Conservation (phyloP, 106 monocot genomes). For the Chionographis japonica region DNA sequence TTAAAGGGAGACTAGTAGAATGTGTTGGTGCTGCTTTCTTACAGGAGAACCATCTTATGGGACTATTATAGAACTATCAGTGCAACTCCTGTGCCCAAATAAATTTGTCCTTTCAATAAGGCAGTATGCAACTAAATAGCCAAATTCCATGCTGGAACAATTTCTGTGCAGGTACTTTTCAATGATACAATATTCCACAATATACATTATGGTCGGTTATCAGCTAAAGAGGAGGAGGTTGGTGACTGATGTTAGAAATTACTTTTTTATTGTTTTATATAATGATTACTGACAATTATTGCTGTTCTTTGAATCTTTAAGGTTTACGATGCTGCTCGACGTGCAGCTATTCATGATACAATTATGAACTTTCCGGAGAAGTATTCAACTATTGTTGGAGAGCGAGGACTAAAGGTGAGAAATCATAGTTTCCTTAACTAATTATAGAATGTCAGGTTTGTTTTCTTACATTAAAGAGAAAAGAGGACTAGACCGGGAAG, state of each 20-base stretch:
- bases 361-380: constrained; percentile 94
- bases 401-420: constrained; percentile 88
- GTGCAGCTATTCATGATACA: constrained; percentile 91
- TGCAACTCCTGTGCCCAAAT: too few relatives aligned
- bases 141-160: neutral
- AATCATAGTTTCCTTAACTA: neutral
- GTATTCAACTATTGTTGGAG: constrained; percentile 90
- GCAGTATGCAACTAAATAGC: too few relatives aligned
- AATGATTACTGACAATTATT: neutral
- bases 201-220: constrained; percentile 87
- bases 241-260: neutral
- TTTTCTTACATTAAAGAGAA: too few relatives aligned
- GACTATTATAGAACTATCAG: too few relatives aligned
- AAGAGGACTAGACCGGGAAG: too few relatives aligned
- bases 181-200: constrained; percentile 97
- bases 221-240: constrained; percentile 94
- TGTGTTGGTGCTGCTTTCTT: too few relatives aligned
- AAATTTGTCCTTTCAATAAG: too few relatives aligned
- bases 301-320: constrained; percentile 18
- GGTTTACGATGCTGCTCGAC: constrained; percentile 87
- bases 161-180: constrained; percentile 75
- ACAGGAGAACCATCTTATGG: too few relatives aligned
- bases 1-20: too few relatives aligned
- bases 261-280: neutral
- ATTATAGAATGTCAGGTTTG: too few relatives aligned